Percentiles rank a stretch among this genome's conserved stretches.
Conservation (phyloP, 768 basidiomycete genomes). For the Hygrophorus russula region DNA sequence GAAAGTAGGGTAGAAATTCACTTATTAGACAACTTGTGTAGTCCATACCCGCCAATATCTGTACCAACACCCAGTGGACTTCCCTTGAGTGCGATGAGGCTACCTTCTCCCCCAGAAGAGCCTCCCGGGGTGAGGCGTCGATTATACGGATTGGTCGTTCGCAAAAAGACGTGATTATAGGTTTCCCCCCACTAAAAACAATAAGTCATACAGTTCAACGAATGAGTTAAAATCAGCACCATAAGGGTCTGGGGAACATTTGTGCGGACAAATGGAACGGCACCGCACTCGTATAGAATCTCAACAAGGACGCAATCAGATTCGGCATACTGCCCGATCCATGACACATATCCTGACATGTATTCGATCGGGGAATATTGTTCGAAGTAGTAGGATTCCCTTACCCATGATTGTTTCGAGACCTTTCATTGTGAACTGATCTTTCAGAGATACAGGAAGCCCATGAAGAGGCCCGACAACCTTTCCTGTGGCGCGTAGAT, state of each 20-base stretch:
- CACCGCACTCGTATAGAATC: constrained; percentile 42
- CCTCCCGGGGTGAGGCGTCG: constrained; percentile 47
- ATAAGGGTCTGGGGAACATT: constrained; percentile 43
- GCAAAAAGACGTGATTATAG: constrained; percentile 50
- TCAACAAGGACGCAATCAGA: constrained; percentile 41
- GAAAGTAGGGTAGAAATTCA: neutral
- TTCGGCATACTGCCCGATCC: constrained; percentile 33
- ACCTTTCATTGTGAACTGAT: constrained; percentile 51
- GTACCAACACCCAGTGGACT: constrained; percentile 53
- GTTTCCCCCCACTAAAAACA: constrained; percentile 39
- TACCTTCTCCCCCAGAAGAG: constrained; percentile 59
- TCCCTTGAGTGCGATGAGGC: constrained; percentile 48
- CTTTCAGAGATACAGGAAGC: constrained; percentile 34
- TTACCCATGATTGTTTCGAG: constrained; percentile 34
- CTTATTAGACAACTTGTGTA: neutral
- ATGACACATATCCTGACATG: neutral
- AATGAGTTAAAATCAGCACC: constrained; percentile 21
- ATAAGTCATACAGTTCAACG: neutral
- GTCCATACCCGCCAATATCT: constrained; percentile 41
- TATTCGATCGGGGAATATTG: neutral
- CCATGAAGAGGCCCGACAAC: constrained; percentile 41
- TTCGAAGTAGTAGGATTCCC: too few relatives aligned
- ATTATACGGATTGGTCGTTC: constrained; percentile 53
- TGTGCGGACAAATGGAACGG: constrained; percentile 44
- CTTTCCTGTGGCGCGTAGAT: constrained; percentile 32